Evolutionary conservation across 1,284 basidiomycete genomes (phyloP).

Genomic region (Erythrobasidium hasegawianum): DNA sequence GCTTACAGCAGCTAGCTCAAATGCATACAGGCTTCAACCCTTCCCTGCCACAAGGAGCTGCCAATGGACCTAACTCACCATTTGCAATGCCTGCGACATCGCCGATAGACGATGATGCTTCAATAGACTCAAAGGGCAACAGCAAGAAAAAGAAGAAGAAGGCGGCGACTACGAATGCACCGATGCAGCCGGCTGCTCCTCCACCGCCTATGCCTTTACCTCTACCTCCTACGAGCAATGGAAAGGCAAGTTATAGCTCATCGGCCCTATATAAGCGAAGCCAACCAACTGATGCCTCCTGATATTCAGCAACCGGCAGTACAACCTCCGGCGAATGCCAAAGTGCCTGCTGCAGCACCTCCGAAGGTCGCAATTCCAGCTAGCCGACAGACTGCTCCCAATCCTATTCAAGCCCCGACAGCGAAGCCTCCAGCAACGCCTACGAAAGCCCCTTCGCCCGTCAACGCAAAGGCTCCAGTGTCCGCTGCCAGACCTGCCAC

Average conservation of each 20-base stretch:
- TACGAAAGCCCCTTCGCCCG: conserved; percentile 22
- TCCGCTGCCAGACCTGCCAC: not conserved
- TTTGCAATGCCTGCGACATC: not conserved
- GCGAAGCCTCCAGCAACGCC: not conserved
- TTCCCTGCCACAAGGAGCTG: not conserved
- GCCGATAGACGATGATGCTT: not conserved
- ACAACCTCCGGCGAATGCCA: not conserved
- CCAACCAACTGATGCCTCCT: no score
- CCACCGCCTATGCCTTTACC: conserved; percentile 24
- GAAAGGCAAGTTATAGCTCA: not conserved
- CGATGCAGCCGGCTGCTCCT: conserved; percentile 46
- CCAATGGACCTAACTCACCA: not conserved
- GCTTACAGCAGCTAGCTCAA: conserved; percentile 22
- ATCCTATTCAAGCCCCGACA: not conserved
- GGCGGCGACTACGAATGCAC: conserved; percentile 46
- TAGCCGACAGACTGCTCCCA: not conserved
- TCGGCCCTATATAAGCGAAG: no score
- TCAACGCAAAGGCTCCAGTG: not conserved
- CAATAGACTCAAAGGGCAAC: no score
- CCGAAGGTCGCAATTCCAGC: not conserved
- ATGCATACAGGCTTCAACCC: conserved; percentile 27
- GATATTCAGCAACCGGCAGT: no score
- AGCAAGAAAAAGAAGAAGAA: conserved; percentile 58
- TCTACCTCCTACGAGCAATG: not conserved
- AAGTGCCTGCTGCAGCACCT: not conserved